Percentiles rank a stretch among this genome's conserved stretches.
These are phyloP conservation scores for Agroathelia rolfsii DNA, from an alignment of 1,284 basidiomycete genomes.

Conservation along the genomic window DNA sequence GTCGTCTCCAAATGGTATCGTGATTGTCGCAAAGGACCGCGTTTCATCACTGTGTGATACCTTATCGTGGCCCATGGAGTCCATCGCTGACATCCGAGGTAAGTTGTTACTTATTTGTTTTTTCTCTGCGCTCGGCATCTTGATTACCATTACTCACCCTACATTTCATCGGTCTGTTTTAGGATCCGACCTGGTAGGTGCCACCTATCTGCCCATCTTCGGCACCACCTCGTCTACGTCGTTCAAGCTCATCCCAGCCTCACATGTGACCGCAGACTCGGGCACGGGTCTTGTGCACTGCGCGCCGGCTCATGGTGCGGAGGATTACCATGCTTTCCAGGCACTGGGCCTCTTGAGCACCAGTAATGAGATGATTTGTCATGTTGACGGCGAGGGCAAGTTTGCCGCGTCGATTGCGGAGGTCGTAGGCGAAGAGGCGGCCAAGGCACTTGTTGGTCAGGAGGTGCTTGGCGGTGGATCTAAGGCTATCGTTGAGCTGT, in stretches of 20 bases:
- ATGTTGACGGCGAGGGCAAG: slow-evolving; percentile 76
- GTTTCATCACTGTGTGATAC: no score
- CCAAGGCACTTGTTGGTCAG: slow-evolving; percentile 50
- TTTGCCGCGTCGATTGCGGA: slow-evolving; percentile 52
- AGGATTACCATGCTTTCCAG: slow-evolving; percentile 80
- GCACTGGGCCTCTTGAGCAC: slow-evolving; percentile 33
- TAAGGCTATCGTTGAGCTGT: slow-evolving; percentile 51
- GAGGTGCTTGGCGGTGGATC: slow-evolving; percentile 69
- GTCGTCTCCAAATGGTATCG: slow-evolving; percentile 21
- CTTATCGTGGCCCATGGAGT: slow-evolving; percentile 57
- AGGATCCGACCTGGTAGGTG: slow-evolving; percentile 60
- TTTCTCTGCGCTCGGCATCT: no score
- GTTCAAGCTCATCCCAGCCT: slow-evolving; percentile 38
- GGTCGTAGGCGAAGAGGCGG: slow-evolving; percentile 36
- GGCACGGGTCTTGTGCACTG: slow-evolving; percentile 97
- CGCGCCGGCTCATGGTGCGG: slow-evolving; percentile 90
- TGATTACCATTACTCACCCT: not conserved
- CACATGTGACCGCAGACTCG: slow-evolving; percentile 78
- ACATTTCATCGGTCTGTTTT: not conserved
- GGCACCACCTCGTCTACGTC: slow-evolving; percentile 12
- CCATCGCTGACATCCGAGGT: slow-evolving; percentile 46
- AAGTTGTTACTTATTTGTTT: slow-evolving; percentile 3
- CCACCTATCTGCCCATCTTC: slow-evolving; percentile 67
- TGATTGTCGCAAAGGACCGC: no score
- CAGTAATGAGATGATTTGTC: slow-evolving; percentile 47